A percentile compares a stretch with the other conserved stretches of the same genome.
phyloP scores from a whole-genome alignment of 2,329 filamentous ascomycete genomes.

The Colletotrichum nymphaeae region DNA sequence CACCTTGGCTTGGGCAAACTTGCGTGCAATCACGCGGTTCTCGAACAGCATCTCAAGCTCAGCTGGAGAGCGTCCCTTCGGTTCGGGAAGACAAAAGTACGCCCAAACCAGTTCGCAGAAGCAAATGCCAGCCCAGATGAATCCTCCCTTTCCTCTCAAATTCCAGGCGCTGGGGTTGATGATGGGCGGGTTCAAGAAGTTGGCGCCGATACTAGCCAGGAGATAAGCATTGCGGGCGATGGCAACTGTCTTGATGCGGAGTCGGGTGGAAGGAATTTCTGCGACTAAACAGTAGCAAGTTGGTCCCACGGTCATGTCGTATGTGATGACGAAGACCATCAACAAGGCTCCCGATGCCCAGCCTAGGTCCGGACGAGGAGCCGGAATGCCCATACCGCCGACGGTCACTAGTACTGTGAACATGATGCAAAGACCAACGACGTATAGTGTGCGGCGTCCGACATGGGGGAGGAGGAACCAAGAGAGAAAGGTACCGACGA shows the following conservation, averaged over 20 bases:
- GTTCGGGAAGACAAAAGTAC: not conserved
- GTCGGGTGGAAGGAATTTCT: conserved; percentile 21
- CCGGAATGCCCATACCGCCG: not conserved
- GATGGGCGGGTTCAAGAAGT: not conserved
- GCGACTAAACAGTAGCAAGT: conserved; percentile 8
- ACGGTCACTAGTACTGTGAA: conserved; percentile 46
- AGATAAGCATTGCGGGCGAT: conserved; percentile 14
- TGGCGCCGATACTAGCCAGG: not conserved
- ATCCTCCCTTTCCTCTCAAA: not conserved
- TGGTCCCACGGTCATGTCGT: not conserved
- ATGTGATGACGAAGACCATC: not conserved
- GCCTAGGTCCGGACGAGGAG: not conserved
- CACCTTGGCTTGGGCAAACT: not conserved
- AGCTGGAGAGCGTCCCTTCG: not conserved
- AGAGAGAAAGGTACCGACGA: not conserved
- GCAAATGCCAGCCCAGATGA: not conserved
- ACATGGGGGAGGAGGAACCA: conserved; percentile 42
- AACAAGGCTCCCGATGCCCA: not conserved
- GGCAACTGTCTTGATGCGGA: conserved; percentile 25
- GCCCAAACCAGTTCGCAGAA: not conserved
- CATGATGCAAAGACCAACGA: conserved; percentile 50
- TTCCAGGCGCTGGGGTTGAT: not conserved
- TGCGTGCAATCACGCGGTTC: not conserved
- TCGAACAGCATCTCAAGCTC: not conserved
- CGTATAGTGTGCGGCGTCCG: conserved; percentile 53